These are phyloP conservation scores for Iberis amara DNA, from an alignment of 441 rosid species.

Conservation along the genomic window DNA sequence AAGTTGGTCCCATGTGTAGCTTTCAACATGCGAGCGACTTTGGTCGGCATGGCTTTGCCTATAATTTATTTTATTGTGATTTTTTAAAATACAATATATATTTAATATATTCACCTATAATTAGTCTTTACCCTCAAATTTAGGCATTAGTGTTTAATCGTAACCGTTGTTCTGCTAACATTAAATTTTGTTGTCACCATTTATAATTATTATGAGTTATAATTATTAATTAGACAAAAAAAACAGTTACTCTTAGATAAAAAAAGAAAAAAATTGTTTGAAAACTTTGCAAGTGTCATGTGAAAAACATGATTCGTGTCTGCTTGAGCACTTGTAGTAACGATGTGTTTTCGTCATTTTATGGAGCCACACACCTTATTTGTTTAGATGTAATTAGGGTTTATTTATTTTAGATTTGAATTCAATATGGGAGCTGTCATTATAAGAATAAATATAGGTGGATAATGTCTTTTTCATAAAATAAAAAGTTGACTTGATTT, in stretches of 20 bases:
- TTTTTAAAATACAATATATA: no score
- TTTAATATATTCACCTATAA: neutral
- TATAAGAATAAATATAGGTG: no score
- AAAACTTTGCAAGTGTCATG: neutral
- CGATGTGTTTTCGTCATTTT: conserved; percentile 15
- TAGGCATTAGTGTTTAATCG: conserved; percentile 1
- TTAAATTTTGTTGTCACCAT: conserved; percentile 7
- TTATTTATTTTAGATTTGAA: neutral
- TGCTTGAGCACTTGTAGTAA: conserved; percentile 23
- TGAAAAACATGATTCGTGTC: conserved; percentile 20
- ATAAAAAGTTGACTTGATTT: no score
- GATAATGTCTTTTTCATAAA: no score
- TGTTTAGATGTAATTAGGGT: no score
- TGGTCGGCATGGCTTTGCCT: conserved; percentile 26
- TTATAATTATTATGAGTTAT: neutral
- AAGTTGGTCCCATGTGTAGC: conserved; percentile 24
- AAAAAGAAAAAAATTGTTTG: neutral
- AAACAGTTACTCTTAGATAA: neutral
- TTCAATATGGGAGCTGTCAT: neutral
- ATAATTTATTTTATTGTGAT: neutral
- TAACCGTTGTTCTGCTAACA: conserved; percentile 20
- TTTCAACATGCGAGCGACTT: conserved; percentile 29
- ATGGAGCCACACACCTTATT: conserved; percentile 22
- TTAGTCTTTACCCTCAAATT: conserved; percentile 16
- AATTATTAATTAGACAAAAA: no score